Percentiles rank a stretch among this genome's conserved stretches.
phyloP scores from a whole-genome alignment of 306 rosid genomes.

The Bauhinia variegata region DNA sequence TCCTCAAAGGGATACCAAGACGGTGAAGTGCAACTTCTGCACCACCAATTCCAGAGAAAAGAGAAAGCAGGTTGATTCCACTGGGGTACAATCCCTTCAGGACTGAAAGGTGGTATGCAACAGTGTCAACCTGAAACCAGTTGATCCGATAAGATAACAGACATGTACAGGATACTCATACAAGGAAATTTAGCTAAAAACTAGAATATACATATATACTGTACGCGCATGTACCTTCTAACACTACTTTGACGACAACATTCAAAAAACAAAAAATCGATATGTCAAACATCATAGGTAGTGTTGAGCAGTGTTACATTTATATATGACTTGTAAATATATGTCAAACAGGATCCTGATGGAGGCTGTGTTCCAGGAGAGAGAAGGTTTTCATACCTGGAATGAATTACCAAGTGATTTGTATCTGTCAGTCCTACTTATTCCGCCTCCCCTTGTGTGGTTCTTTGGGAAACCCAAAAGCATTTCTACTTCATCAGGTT shows the following conservation, averaged over 20 bases:
- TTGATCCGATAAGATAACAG: constrained; percentile 24
- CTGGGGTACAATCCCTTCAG: constrained; percentile 75
- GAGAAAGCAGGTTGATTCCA: constrained; percentile 89
- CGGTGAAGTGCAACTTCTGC: constrained; percentile 95
- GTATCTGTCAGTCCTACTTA: constrained; percentile 87
- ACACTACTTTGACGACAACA: not conserved
- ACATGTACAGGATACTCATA: not conserved
- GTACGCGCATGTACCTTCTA: constrained; percentile 10
- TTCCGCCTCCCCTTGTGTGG: constrained; percentile 99
- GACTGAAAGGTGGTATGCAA: constrained; percentile 87
- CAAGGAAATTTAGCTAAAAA: constrained; percentile 11
- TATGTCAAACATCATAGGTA: constrained; percentile 11
- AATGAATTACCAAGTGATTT: constrained; percentile 97
- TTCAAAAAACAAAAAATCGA: not conserved
- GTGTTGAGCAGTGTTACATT: constrained; percentile 7
- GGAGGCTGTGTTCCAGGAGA: constrained; percentile 3
- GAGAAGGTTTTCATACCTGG: constrained; percentile 61
- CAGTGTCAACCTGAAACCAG: constrained; percentile 85
- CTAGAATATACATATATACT: no score
- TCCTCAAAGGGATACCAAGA: constrained; percentile 75
- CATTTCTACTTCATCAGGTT: constrained; percentile 88
- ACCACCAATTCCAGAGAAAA: constrained; percentile 95
- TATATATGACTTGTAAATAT: constrained; percentile 5
- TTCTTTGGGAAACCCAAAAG: constrained; percentile 88
- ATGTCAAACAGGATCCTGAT: not conserved